phyloP scores from a whole-genome alignment of 1,284 basidiomycete species.

The Veloboletus limbatus region DNA sequence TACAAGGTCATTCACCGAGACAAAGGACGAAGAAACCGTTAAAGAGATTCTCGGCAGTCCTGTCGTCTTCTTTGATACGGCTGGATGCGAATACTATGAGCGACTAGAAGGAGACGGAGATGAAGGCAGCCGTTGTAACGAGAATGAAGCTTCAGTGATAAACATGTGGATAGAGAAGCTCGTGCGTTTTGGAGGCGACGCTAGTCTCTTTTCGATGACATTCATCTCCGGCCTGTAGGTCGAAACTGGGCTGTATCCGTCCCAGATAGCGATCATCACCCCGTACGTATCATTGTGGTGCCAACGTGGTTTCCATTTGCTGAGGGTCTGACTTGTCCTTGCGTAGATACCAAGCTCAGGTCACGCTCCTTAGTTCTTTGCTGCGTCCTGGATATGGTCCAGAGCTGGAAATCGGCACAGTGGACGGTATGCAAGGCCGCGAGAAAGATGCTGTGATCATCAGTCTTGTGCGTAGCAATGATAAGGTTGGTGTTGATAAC shows the following conservation, averaged over 20 bases:
- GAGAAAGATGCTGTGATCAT: conserved; percentile 91
- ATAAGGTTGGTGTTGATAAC: conserved; percentile 49
- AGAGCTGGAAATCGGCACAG: conserved; percentile 83
- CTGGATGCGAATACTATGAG: conserved; percentile 91
- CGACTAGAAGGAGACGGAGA: conserved; percentile 63
- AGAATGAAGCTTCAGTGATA: conserved; percentile 89
- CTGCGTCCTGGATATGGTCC: conserved; percentile 67
- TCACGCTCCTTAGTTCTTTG: conserved; percentile 71
- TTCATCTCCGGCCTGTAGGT: conserved; percentile 45
- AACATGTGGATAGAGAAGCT: conserved; percentile 78
- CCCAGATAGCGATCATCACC: conserved; percentile 87
- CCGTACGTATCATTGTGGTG: conserved; percentile 59
- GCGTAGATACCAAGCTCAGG: conserved; percentile 87
- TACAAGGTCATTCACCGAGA: conserved; percentile 37
- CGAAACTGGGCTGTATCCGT: conserved; percentile 63
- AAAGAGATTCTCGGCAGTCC: conserved; percentile 73
- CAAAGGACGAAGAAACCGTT: conserved; percentile 53
- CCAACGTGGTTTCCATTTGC: too few relatives aligned
- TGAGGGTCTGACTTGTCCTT: conserved; percentile 6
- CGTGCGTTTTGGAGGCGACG: conserved; percentile 42
- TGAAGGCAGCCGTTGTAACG: conserved; percentile 87
- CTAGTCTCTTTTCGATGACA: not conserved
- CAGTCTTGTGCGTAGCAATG: conserved; percentile 85
- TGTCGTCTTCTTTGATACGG: conserved; percentile 92
- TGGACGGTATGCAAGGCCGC: conserved; percentile 92